Base-by-base conservation (phyloP, 805 yeast species). In the Huiozyma sinensis region DNA sequence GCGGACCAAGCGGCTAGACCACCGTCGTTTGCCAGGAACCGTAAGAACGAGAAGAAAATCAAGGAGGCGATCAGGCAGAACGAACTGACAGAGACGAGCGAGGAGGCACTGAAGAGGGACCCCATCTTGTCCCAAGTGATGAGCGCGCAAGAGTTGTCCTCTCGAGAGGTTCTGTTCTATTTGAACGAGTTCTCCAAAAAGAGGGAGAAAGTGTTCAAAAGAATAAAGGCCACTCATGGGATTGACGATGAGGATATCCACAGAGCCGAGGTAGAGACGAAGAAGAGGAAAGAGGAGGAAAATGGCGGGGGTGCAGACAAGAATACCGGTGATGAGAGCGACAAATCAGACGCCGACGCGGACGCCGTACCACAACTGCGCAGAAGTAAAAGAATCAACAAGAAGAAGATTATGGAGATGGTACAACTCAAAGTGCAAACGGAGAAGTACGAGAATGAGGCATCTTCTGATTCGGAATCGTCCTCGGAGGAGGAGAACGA, bases 21-120 rank as follows among this genome's bases (percentile, higher is more conserved):
- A 1, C 99, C 99, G 0, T 79, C 96, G 0, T 88, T 75, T 57
- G 67, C 68, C 27, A 75, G 72, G 46, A 84, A 83, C 55, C 69
- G 90, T 37, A 65, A 64, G 30, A 67, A 67, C 31, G 84, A 77
- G 51, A 54, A 63, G 48, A 63, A 63, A 47, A 47, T 71, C 11
- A 66, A 68, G 39, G 65, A 61, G 33, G 55, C 61, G 40, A 47
- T 69, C 30, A 47, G 50, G 5, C 52, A 50, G 17, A 54, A 52
- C 30, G 63, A 58, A 42, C 45, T 49, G 33, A 44, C 46, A 29
- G 58, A 58, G 40, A 61, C 68, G 5, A 59, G 65, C 43, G 70
- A 69, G 40, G 72, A 68, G 24, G 65, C 68, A 5, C 39, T 71
- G 36, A 51, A 57, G 27, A 61, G 57, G 40, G 70, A 72, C 51